phyloP scores from a whole-genome alignment of 192 early-diverging fungal species.

The Dispira simplex region DNA sequence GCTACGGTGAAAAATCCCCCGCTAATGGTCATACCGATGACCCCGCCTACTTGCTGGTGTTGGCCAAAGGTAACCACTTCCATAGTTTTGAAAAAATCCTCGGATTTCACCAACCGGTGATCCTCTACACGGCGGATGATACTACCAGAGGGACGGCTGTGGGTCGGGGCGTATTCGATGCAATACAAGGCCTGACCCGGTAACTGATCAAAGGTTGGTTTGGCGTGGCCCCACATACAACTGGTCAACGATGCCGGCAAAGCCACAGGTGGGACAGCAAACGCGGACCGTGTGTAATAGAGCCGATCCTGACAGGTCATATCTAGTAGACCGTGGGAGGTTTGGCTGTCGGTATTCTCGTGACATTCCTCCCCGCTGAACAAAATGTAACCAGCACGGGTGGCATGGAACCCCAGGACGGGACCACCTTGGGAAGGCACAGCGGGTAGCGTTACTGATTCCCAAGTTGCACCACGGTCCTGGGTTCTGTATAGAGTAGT shows the following conservation, averaged over 20 bases:
- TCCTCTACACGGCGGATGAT: constrained; percentile 19
- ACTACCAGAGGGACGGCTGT: constrained; percentile 15
- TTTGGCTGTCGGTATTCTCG: constrained; percentile 21
- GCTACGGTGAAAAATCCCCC: constrained; percentile 57
- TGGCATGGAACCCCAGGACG: constrained; percentile 52
- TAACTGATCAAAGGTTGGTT: constrained; percentile 1
- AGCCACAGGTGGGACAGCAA: constrained; percentile 33
- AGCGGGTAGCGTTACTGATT: constrained; percentile 26
- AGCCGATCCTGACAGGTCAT: constrained; percentile 43
- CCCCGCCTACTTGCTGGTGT: constrained; percentile 38
- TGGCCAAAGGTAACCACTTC: constrained; percentile 37
- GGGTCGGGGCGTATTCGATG: constrained; percentile 1
- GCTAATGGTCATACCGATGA: constrained; percentile 55
- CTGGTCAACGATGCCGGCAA: constrained; percentile 35
- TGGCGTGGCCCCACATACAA: constrained; percentile 38
- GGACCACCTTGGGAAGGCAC: constrained; percentile 17
- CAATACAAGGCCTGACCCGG: constrained; percentile 9
- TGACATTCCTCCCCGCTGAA: constrained; percentile 41
- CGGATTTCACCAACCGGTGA: constrained; percentile 46
- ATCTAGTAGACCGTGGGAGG: constrained; percentile 17
- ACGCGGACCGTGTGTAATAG: constrained; percentile 53
- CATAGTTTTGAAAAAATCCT: constrained; percentile 54
- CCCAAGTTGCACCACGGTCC: constrained; percentile 43
- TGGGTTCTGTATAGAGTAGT: constrained; percentile 40
- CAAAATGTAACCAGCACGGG: constrained; percentile 42